Conservation (phyloP, 495 filamentous ascomycete genomes). For the Hyphodiscus hymeniophilus region DNA sequence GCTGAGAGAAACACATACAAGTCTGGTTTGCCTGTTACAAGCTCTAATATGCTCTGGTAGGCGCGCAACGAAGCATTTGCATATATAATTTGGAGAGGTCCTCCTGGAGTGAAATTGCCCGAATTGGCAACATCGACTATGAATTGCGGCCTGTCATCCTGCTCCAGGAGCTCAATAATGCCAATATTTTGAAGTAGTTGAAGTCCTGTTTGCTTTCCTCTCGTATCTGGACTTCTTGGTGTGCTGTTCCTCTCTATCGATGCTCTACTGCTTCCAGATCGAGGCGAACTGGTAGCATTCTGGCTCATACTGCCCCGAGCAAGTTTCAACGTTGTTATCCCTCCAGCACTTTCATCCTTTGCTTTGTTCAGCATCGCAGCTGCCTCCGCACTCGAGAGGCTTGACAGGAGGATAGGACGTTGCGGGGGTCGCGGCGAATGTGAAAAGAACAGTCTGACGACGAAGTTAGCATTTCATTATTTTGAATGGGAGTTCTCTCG, state of each 20-base stretch:
- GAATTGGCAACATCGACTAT: conserved; percentile 52
- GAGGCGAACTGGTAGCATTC: conserved; percentile 32
- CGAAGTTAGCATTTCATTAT: too few species aligned
- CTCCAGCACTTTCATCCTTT: conserved; percentile 39
- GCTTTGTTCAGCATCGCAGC: conserved; percentile 51
- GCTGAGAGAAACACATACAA: too few species aligned
- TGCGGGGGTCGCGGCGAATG: conserved; percentile 28
- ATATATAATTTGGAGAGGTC: conserved; percentile 46
- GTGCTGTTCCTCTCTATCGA: conserved; percentile 32
- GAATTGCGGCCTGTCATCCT: conserved; percentile 60
- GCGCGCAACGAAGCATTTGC: conserved; percentile 48
- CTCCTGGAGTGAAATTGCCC: conserved; percentile 38
- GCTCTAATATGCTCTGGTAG: conserved; percentile 34
- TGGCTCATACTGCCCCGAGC: conserved; percentile 49
- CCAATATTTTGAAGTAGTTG: conserved; percentile 49
- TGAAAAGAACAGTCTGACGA: conserved; percentile 43
- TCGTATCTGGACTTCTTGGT: conserved; percentile 35
- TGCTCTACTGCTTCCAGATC: conserved; percentile 38
- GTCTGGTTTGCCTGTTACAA: conserved; percentile 37
- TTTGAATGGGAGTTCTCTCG: too few species aligned
- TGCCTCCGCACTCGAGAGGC: conserved; percentile 47
- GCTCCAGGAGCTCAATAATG: conserved; percentile 55
- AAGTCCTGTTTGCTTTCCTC: conserved; percentile 27
- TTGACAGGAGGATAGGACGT: conserved; percentile 39
- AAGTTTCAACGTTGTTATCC: conserved; percentile 54